phyloP scores from a whole-genome alignment of 1,284 basidiomycete species.

The Cryptococcus neoformans region DNA sequence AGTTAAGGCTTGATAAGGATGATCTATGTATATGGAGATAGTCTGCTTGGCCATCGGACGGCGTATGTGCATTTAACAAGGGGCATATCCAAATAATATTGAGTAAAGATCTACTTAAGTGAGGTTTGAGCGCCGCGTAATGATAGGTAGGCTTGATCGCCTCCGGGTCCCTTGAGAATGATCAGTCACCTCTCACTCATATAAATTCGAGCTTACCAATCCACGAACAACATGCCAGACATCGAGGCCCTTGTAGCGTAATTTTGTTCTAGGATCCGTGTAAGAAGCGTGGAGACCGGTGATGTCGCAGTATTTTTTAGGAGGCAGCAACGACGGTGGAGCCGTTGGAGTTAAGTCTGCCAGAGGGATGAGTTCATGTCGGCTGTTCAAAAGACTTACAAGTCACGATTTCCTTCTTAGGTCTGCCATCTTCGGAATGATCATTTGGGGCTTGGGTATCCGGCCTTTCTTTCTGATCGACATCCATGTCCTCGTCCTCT shows the following conservation, averaged over 20 bases:
- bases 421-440: slow-evolving; percentile 2
- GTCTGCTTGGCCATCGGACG: no score
- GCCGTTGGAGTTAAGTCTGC: slow-evolving; percentile 47
- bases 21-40: background rate
- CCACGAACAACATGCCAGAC: slow-evolving; percentile 48
- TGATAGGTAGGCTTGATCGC: slow-evolving; percentile 48
- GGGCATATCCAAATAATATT: no score
- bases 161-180: slow-evolving; percentile 40
- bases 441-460: background rate
- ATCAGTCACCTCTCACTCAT: slow-evolving; percentile 1
- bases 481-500: slow-evolving; percentile 20
- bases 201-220: slow-evolving; percentile 33
- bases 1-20: slow-evolving; percentile 17
- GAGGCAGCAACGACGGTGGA: slow-evolving; percentile 46
- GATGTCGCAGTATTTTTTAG: slow-evolving; percentile 55
- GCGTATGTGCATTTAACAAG: no score
- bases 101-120: slow-evolving; percentile 28
- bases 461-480: background rate
- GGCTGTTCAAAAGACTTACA: slow-evolving; percentile 30
- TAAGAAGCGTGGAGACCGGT: slow-evolving; percentile 52
- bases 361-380: background rate
- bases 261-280: slow-evolving; percentile 49
- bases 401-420: slow-evolving; percentile 42
- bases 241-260: slow-evolving; percentile 49
- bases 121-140: slow-evolving; percentile 45